Base-by-base conservation (phyloP, 257 asterid genomes). In the Capsicum chinense region DNA sequence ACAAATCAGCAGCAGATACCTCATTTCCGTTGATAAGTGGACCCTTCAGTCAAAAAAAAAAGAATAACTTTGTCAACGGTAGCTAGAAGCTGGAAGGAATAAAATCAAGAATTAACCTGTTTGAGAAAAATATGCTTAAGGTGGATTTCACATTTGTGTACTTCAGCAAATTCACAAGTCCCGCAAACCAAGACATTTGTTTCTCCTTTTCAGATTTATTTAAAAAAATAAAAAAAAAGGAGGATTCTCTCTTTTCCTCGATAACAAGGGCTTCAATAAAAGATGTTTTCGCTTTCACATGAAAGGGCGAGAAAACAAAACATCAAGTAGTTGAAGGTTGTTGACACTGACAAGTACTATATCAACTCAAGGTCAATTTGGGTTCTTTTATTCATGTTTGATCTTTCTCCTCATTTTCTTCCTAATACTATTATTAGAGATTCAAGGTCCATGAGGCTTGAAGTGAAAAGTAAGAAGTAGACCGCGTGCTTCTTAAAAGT, bases 1-100 rank as follows among this genome's bases (percentile, higher is more conserved):
- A 94, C 91, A 96, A 90, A 88, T 96, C 99, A 3, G 97, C 97
- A 9, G 97, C 95, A 78, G 99, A 94, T 79, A 97, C 86, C 80
- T 54, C 89, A 64, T 90, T 84, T 82, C 98, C 98, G 10, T 91
- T 92, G 88, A 97, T 92, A 86, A 92, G 88, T 6, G 97, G 95
- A 44, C 98, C 98, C 99, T 97, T 68, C 19, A 42, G 52, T 56
- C 56, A 69, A 79, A 50, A 39, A 52, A 76, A 15, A 76, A 26
- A 76, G 63, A 76, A 54, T 19, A 52, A 76, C 50, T 26, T 14
- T 0, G 9, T 54, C 81, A 76, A 76, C 26, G 54, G 26, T 76
- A 12, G 21, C 62, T 13, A 52, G 63, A 76, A 76, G 63, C 21
- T 52, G 63, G 60, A 52, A 13, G 47, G 62, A 52, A 14, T 48